Percentiles rank a stretch among this genome's conserved stretches.
These are phyloP conservation scores for Sarocladium oryzae DNA, from an alignment of 2,329 filamentous ascomycete species.

Conservation along the genomic window DNA sequence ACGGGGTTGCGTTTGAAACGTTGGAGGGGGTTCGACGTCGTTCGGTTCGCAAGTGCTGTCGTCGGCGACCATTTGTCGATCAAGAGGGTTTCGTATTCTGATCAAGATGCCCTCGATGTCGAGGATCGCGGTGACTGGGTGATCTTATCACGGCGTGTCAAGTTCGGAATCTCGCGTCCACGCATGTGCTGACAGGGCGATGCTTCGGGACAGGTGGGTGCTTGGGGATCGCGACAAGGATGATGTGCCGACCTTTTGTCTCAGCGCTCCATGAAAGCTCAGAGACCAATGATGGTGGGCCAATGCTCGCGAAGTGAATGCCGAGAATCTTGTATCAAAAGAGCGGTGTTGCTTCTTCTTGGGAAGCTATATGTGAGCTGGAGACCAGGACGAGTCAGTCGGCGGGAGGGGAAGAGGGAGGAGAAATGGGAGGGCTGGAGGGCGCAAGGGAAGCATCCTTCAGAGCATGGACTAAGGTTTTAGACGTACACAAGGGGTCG, in stretches of 20 bases:
- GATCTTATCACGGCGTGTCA: background rate
- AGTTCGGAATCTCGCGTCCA: background rate
- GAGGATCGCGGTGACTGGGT: background rate
- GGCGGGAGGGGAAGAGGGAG: slow-evolving; percentile 6
- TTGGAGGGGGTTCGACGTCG: slow-evolving; percentile 8
- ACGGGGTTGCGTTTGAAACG: background rate
- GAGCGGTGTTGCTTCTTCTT: background rate
- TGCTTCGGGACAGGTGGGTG: background rate
- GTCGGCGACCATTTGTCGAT: slow-evolving; percentile 7
- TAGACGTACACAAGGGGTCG: background rate
- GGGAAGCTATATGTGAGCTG: background rate
- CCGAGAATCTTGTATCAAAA: background rate
- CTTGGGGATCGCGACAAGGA: background rate
- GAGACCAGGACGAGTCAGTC: background rate
- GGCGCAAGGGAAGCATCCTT: background rate
- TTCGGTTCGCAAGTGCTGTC: slow-evolving; percentile 5
- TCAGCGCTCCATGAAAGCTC: slow-evolving; percentile 8
- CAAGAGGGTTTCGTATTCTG: background rate
- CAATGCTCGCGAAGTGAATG: background rate
- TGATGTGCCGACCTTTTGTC: background rate
- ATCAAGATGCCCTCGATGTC: background rate
- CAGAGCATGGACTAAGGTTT: background rate
- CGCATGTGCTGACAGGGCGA: background rate
- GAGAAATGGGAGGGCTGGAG: slow-evolving; percentile 1
- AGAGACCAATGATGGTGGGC: background rate